Evolutionary conservation across 352 stramenopile species (phyloP).

Genomic region (Phytophthora macrochlamydospora): DNA sequence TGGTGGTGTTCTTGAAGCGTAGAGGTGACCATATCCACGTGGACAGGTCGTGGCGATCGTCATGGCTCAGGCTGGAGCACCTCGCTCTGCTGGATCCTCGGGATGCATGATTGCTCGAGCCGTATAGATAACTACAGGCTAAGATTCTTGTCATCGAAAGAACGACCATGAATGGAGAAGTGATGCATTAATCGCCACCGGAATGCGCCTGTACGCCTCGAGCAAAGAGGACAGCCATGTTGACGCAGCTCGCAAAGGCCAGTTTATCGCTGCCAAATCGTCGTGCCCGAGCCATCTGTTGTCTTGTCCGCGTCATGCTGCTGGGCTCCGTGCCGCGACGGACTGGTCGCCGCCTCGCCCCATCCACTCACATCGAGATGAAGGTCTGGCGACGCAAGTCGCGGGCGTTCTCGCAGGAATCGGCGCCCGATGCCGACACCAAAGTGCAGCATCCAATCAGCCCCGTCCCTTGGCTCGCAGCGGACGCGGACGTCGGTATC

Average conservation of each 20-base stretch:
- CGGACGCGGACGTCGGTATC: constrained; percentile 58
- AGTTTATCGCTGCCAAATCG: not conserved
- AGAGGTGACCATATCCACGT: constrained; percentile 20
- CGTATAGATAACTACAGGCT: too few species aligned
- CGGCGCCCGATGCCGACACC: not conserved
- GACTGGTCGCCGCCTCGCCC: not conserved
- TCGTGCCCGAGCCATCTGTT: constrained; percentile 17
- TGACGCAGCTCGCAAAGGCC: not conserved
- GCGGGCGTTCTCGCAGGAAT: not conserved
- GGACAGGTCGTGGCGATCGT: constrained; percentile 27
- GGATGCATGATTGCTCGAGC: too few species aligned
- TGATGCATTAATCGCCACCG: too few species aligned
- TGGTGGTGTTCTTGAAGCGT: constrained; percentile 21
- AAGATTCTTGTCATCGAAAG: too few species aligned
- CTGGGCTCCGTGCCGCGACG: constrained; percentile 15
- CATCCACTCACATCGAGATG: constrained; percentile 16
- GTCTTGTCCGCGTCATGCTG: constrained; percentile 7
- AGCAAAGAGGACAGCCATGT: too few species aligned
- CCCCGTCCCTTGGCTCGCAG: constrained; percentile 33
- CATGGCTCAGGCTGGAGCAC: constrained; percentile 6
- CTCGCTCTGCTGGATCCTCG: too few species aligned
- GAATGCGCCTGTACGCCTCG: too few species aligned
- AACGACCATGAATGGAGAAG: too few species aligned
- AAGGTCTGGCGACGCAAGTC: constrained; percentile 21
- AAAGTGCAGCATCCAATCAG: not conserved